Evolutionary conservation across 257 asterid species (phyloP), one percentile per base, ranked within the genome.

Genomic region (Cynanchum wilfordii): DNA sequence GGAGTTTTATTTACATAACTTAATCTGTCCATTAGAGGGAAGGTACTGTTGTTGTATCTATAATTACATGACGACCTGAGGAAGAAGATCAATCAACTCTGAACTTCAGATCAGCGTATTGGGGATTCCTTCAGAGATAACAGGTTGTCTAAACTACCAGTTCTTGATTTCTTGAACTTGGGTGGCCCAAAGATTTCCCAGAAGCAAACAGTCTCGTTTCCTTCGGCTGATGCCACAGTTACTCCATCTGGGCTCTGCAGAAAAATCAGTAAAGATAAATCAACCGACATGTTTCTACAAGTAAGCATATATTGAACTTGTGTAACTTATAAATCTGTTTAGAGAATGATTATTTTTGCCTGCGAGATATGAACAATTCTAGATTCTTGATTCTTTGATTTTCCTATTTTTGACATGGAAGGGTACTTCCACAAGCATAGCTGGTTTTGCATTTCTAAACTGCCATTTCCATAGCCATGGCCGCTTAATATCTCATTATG

Each of bases 141-240:
- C 60, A 87, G 83, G 66, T 88, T 73, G 25, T 88, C 91, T 85
- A 92, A 78, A 77, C 83, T 73, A 7, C 96, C 85, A 77, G 47
- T 66, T 68, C 79, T 83, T 36, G 84, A 72, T 63, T 59, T 71
- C 67, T 38, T 71, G 29, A 77, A 69, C 44, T 68, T 25, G 11
- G 85, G 82, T 22, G 91, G 95, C n/a, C 94, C 96, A 81, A 92
- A 92, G 25, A 83, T 88, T 24, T 92, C 89, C 96, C 98, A 88
- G 69, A 86, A 81, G 24, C 90, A 84, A 72, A 92, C 79, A 3
- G 85, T 77, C 83, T 85, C 90, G 16, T 89, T 92, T 77, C 75
- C 96, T 80, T 79, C 89, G 25, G 89, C 96, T 3, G 96, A 79
- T 66, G 74, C 89, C 76, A 81, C 91, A 3, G 91, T 88, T 67